Evolutionary conservation across 1,284 basidiomycete genomes (phyloP).

Genomic region (Ganoderma lingzhi): DNA sequence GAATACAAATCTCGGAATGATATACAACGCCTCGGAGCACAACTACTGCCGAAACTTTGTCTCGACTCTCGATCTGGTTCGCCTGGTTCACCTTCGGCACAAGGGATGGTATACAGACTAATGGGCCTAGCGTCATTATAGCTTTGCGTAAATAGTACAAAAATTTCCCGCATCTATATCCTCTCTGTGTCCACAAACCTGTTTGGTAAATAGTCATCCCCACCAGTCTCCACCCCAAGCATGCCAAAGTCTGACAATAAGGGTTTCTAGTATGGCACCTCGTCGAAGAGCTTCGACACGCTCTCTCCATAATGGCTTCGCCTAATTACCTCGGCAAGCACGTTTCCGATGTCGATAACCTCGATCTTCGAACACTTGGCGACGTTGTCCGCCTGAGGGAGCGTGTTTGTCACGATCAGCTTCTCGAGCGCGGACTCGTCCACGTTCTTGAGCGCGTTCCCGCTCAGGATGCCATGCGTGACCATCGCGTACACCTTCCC

Average conservation of each 20-base stretch:
- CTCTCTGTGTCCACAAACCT: conserved; percentile 8
- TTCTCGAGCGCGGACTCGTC: conserved; percentile 87
- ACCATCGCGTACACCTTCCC: conserved; percentile 91
- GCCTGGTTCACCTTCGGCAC: conserved; percentile 1
- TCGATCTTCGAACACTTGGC: conserved; percentile 87
- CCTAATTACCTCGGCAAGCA: conserved; percentile 96
- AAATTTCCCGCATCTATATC: conserved; percentile 30
- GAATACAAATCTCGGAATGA: conserved; percentile 2
- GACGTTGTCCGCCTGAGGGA: conserved; percentile 89
- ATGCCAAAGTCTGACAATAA: background rate
- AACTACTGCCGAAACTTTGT: background rate
- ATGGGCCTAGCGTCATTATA: conserved; percentile 21
- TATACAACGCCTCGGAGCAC: conserved; percentile 2
- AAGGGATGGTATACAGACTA: conserved; percentile 2
- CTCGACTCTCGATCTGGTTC: conserved; percentile 1
- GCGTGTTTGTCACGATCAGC: conserved; percentile 98
- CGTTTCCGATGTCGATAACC: conserved; percentile 94
- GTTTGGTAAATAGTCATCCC: conserved; percentile 11
- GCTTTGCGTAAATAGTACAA: conserved; percentile 30
- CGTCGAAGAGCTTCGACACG: conserved; percentile 84
- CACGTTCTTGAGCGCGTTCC: conserved; percentile 82
- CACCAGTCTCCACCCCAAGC: conserved; percentile 10
- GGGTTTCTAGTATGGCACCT: conserved; percentile 76
- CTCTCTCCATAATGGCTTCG: conserved; percentile 90
- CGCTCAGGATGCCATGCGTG: conserved; percentile 96